Base-by-base conservation (phyloP, 495 filamentous ascomycete genomes). In the Trichoderma reesei region DNA sequence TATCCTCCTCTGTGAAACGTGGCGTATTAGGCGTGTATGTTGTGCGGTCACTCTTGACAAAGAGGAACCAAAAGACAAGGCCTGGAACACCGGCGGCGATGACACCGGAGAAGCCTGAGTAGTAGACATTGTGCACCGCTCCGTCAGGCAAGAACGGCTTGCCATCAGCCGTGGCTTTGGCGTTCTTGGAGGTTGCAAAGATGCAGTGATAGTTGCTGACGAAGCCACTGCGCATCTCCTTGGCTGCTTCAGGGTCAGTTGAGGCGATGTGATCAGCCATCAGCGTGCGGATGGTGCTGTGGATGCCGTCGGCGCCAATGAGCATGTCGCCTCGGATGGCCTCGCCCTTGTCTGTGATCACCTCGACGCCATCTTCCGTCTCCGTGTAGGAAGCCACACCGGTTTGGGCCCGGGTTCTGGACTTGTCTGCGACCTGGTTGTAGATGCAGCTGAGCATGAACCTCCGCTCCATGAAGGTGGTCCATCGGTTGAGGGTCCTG, bases 41-140 rank as follows among this genome's bases (percentile, higher is more conserved):
- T 18, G 20, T 13, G 4, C 54, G n/a, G 16, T 67, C 66, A 44
- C 66, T 61, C 41, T 72, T 72, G 7, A 70, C 59, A 48, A 69
- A 70, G 33, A 72, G 42, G 44, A 72, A 72, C 70, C 70, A 72
- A 44, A 73, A 75, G 10, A 72, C 64, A 46, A 67, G 65, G 0
- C 65, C 70, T 1, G 46, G 39, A 5, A 60, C 63, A 1, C 66
- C 66, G 2, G 62, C 62, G 0, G 70, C 61, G 3, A 56, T 37
- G 33, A 68, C 44, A n/a, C 70, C 67, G 5, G 70, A 72, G 16
- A 65, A 31, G 9, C 63, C 62, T 3, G 33, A 31, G 44, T 69
- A 67, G 34, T 72, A 70, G 34, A 64, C 66, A 51, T 68, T 56
- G 37, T 67, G 64, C 11, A 64, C 65, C 8, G 63, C 41, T 1